Evolutionary conservation across 2,329 filamentous ascomycete species (phyloP).

Genomic region (Dactylellina drechsleri): DNA sequence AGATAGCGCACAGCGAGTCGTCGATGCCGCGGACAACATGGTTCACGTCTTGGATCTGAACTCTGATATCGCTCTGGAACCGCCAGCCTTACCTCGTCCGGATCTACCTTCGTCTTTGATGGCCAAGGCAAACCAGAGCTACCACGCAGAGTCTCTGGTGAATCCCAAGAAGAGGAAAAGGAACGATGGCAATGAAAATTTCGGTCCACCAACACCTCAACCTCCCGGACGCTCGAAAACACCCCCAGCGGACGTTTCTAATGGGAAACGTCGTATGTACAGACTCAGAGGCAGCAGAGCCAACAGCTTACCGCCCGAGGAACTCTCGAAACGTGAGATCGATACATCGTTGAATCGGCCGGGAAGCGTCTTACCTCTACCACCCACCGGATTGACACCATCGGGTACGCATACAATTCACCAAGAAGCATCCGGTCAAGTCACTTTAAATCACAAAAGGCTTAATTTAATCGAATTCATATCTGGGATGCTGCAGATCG

Average conservation of each 20-base stretch:
- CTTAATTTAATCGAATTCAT: constrained; percentile 55
- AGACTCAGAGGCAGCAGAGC: constrained; percentile 43
- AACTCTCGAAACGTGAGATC: constrained; percentile 41
- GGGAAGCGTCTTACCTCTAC: constrained; percentile 48
- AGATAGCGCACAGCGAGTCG: constrained; percentile 76
- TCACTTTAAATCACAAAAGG: constrained; percentile 50
- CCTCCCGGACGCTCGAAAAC: constrained; percentile 62
- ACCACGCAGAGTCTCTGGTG: constrained; percentile 8
- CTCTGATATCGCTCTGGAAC: constrained; percentile 75
- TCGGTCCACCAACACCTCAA: constrained; percentile 43
- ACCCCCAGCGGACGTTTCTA: constrained; percentile 29
- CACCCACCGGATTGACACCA: constrained; percentile 47
- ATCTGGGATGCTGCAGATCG: constrained; percentile 52
- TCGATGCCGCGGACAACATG: constrained; percentile 79
- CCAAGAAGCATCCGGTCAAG: constrained; percentile 53
- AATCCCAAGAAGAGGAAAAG: constrained; percentile 53
- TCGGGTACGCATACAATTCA: constrained; percentile 54
- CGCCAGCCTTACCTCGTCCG: constrained; percentile 61
- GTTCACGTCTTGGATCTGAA: constrained; percentile 80
- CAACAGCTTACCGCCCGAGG: constrained; percentile 49
- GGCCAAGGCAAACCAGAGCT: constrained; percentile 30
- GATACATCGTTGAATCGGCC: constrained; percentile 50
- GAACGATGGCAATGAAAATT: constrained; percentile 46
- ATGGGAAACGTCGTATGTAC: constrained; percentile 40
- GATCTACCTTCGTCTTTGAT: constrained; percentile 33